These are phyloP conservation scores for Triticum monococcum DNA, from an alignment of 176 grass and related monocot genomes.

Conservation along the genomic window DNA sequence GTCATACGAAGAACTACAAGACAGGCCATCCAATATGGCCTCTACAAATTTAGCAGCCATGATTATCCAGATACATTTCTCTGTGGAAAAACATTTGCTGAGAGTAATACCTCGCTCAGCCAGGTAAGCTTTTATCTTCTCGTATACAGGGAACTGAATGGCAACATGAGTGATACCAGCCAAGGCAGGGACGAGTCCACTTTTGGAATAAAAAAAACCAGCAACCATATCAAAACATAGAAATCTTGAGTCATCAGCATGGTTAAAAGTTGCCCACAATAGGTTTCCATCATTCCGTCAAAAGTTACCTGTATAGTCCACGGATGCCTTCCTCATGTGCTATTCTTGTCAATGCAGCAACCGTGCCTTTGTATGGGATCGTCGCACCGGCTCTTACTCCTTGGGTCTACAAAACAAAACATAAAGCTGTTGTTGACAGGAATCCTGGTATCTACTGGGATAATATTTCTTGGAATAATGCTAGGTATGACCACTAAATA, in stretches of 20 bases:
- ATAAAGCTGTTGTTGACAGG: slow-evolving; percentile 3
- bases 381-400: slow-evolving; percentile 49
- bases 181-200: slow-evolving; percentile 89
- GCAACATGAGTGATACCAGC: slow-evolving; percentile 96
- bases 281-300: not conserved
- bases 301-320: slow-evolving; percentile 79
- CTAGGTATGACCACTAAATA: not conserved
- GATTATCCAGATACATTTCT: not conserved
- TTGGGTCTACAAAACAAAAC: slow-evolving; percentile 65
- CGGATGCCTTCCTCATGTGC: slow-evolving; percentile 83
- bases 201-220: slow-evolving; percentile 34
- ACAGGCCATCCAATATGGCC: slow-evolving; percentile 5
- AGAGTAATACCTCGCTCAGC: slow-evolving; percentile 72
- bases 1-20: slow-evolving; percentile 23
- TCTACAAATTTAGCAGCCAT: not conserved
- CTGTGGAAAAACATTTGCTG: not conserved
- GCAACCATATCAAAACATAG: slow-evolving; percentile 26
- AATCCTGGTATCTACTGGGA: not conserved
- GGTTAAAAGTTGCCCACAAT: not conserved
- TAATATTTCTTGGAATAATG: not conserved
- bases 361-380: slow-evolving; percentile 73
- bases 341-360: slow-evolving; percentile 78
- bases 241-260: not conserved
- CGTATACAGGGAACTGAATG: slow-evolving; percentile 92
- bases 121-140: slow-evolving; percentile 90